Conservation (phyloP, 768 basidiomycete species). For the Podaxis sp. region DNA sequence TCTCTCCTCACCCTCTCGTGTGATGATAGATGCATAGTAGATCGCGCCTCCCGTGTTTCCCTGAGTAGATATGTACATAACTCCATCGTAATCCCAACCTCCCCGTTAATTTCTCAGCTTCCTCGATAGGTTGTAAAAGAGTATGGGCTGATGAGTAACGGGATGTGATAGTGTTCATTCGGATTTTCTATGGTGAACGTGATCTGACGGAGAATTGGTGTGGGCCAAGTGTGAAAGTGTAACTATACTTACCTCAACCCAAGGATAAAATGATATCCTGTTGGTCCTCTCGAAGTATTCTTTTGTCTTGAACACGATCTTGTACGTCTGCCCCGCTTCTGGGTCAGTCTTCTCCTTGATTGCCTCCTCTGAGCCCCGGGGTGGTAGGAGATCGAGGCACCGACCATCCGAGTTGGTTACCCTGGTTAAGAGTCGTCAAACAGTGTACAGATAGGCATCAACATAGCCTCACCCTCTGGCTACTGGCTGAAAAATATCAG, state of each 20-base stretch:
- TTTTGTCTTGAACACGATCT: slow-evolving; percentile 81
- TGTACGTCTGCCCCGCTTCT: slow-evolving; percentile 64
- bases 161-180: slow-evolving; percentile 86
- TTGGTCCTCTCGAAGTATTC: slow-evolving; percentile 70
- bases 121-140: slow-evolving; percentile 92
- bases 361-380: slow-evolving; percentile 43
- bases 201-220: slow-evolving; percentile 47
- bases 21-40: slow-evolving; percentile 35
- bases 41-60: slow-evolving; percentile 21
- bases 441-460: not conserved
- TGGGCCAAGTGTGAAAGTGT: not conserved
- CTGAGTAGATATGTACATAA: slow-evolving; percentile 16
- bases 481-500: slow-evolving; percentile 49
- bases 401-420: slow-evolving; percentile 81
- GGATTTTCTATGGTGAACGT: slow-evolving; percentile 72
- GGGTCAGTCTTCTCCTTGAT: slow-evolving; percentile 43
- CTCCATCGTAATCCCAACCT: not conserved
- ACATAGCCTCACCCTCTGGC: slow-evolving; percentile 57
- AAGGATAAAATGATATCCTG: slow-evolving; percentile 81
- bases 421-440: slow-evolving; percentile 35
- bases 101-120: slow-evolving; percentile 42
- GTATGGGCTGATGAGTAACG: slow-evolving; percentile 88
- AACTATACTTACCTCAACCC: slow-evolving; percentile 68
- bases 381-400: slow-evolving; percentile 72
- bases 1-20: slow-evolving; percentile 21